Evolutionary conservation across 2,329 filamentous ascomycete species (phyloP).

Genomic region (Coleophoma cylindrospora): DNA sequence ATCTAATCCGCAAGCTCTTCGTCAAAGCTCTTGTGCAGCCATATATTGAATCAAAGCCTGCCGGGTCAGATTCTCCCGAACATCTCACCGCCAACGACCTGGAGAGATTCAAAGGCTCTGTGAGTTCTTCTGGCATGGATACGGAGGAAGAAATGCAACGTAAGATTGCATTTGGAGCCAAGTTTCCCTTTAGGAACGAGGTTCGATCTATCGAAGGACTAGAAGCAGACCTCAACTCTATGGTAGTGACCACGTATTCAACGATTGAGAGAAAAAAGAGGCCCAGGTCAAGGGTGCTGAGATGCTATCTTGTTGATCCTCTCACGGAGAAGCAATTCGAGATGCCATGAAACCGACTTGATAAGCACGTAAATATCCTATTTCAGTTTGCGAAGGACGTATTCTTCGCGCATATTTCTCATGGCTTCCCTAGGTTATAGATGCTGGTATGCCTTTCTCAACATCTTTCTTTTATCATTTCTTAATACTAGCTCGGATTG

Average conservation of each 20-base stretch:
- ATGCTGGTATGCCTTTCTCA: too few relatives aligned
- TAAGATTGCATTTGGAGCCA: neutral
- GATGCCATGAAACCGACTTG: neutral
- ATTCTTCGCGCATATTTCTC: too few relatives aligned
- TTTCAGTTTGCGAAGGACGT: too few relatives aligned
- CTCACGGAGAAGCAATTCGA: neutral
- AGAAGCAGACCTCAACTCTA: neutral
- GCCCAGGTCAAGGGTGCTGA: neutral
- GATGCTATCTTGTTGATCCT: neutral
- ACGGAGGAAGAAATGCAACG: neutral
- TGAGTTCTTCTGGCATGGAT: neutral
- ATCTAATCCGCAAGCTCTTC: slow-evolving; percentile 6
- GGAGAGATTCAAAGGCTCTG: neutral
- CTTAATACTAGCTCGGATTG: too few relatives aligned
- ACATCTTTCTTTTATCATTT: too few relatives aligned
- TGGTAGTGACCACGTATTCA: neutral
- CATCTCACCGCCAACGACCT: neutral
- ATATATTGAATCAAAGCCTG: neutral
- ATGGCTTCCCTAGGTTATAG: too few relatives aligned
- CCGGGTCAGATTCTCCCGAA: neutral
- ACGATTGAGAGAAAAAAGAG: neutral
- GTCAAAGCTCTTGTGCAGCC: neutral
- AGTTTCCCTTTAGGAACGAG: neutral
- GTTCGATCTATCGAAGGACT: neutral
- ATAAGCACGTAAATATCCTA: too few relatives aligned